Evolutionary conservation across 1,284 basidiomycete species (phyloP), one percentile per base, ranked within the genome.

Genomic region (Stereum hirsutum): DNA sequence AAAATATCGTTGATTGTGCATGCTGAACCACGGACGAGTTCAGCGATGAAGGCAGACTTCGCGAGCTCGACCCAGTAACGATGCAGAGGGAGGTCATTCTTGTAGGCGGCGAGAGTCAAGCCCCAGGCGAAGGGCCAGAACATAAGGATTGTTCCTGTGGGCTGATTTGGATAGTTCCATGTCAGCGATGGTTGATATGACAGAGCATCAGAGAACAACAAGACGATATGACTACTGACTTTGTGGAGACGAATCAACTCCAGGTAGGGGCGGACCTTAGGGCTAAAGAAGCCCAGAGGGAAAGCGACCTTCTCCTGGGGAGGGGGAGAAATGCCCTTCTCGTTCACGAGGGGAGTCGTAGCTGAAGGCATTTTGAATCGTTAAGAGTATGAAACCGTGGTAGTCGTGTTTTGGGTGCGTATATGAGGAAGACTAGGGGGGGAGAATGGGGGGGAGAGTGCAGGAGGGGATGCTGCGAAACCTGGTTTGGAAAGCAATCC

Each of bases 1-100:
- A 70, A 68, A 20, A 76, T 75, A 43, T 76, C 74, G 48, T 76
- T 74, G 28, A 74, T 57, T 3, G 70, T 73, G 50, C 72, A 75
- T 2, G 70, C 74, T 20, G 54, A 50, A 39, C 52, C 46, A 20
- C 49, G 54, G 14, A 56, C 47, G 17, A 54, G 20, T 31, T 46
- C 31, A 23, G 47, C 43, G 6, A 43, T 46, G 11, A 55, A 41
- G 17, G 52, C 33, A 34, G 37, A 52, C 31, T 42, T 46, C 27
- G 43, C 38, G 33, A 54, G 45, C 26, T 55, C 46, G 8, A 27
- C 25, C 41, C 45, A 45, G 34, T 49, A 51, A 10, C 44, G 44
- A 25, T 20, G 25, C 19, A 52, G 33, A 25, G 46, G 45, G 30
- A 54, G 33, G 17, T 46, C 42, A 17, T 42, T 47, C 12, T 43